Evolutionary conservation across 768 basidiomycete genomes (phyloP).

Genomic region (Fibroporia radiculosa): DNA sequence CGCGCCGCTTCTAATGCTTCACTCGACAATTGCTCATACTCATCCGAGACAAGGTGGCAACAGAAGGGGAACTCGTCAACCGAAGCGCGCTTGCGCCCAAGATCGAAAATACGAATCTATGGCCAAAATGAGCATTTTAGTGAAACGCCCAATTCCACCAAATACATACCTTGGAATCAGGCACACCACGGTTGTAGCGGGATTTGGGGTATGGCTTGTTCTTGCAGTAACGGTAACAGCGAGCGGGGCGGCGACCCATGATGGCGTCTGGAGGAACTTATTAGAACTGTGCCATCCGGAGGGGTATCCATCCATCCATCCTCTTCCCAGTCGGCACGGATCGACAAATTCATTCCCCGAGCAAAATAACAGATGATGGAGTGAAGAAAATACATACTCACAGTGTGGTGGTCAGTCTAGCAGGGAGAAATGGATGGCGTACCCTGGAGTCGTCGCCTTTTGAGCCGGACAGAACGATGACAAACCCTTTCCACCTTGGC

Average conservation of each 20-base stretch:
- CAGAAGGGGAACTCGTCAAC: constrained; percentile 99
- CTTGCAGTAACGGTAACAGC: constrained; percentile 99
- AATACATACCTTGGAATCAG: constrained; percentile 76
- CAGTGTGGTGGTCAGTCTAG: constrained; percentile 9
- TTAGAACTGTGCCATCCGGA: constrained; percentile 15
- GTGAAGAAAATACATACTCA: constrained; percentile 8
- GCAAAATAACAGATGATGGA: constrained; percentile 4
- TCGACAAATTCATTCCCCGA: too few relatives aligned
- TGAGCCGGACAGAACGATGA: constrained; percentile 15
- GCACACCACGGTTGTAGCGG: constrained; percentile 97
- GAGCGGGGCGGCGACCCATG: constrained; percentile 97
- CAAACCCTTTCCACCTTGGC: constrained; percentile 9
- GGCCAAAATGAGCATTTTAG: neutral
- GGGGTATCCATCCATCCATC: constrained; percentile 15
- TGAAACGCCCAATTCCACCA: neutral
- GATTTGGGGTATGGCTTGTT: constrained; percentile 98
- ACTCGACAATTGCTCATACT: constrained; percentile 93
- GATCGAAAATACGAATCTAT: constrained; percentile 95
- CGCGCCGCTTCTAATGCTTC: constrained; percentile 98
- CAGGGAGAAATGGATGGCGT: constrained; percentile 8
- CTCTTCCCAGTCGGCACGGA: too few relatives aligned
- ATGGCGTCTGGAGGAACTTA: constrained; percentile 16
- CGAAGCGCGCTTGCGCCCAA: constrained; percentile 90
- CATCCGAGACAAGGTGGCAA: constrained; percentile 93
- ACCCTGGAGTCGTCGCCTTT: constrained; percentile 10